Evolutionary conservation across 352 stramenopile species (phyloP), one percentile per base, ranked within the genome.

Genomic region (Blastocystis sp.): DNA sequence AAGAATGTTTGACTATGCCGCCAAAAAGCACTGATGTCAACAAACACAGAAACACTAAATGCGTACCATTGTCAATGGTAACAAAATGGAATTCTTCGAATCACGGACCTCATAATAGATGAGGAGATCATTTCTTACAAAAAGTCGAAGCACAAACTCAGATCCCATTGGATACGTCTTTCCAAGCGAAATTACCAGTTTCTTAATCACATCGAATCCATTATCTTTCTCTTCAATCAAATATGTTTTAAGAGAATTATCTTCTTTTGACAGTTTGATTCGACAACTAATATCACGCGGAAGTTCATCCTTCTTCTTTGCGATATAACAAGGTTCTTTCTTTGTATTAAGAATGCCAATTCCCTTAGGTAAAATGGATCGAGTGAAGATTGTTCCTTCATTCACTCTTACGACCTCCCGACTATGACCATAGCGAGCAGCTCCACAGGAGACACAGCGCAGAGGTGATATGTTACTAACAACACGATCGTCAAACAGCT

Each of bases 1-100:
- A 81, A 60, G 48, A 81, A n/a, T n/a, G 13, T 59, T 42, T 64
- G n/a, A 42, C 30, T 81, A 3, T 27, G n/a, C 70, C 70, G 70
- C 70, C 44, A 81, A 81, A 64, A 64, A 5, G 17, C 3, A 48
- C 33, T 24, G 13, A 30, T 27, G 24, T 24, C 5, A 66, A 69
- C 53, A 84, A 84, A 84, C 73, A 84, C 40, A 79, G 13, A 30
- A 9, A n/a, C 3, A 40, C 22, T 17, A 15, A n/a, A 69, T 37
- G 5, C 48, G 58, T 66, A 84, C n/a, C 37, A 30, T 62, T 19
- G 35, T 66, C 51, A 37, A 48, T 33, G 51, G 73, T 35, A 1
- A 9, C n/a, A 68, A 30, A 4, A 66, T 9, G 0, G 27, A 22
- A 33, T 40, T 44, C 11, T 84, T 84, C 24, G 37, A n/a, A 51